Base-by-base conservation (phyloP, 106 monocot genomes). In the Posidonia australis region DNA sequence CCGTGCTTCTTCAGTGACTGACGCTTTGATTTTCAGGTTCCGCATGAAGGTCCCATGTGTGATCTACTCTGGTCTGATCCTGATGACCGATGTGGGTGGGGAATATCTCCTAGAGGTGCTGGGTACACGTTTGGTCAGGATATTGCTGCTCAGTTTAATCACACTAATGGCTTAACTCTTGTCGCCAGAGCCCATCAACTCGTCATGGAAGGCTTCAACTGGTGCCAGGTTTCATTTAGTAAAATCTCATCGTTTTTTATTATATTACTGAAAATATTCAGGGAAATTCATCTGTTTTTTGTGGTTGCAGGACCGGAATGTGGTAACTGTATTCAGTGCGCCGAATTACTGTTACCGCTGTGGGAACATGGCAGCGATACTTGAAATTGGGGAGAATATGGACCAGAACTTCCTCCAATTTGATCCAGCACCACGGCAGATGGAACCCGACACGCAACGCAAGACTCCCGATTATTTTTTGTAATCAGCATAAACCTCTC, bases 41-140 rank as follows among this genome's bases (percentile, higher is more conserved):
- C 90, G 16, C 86, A 90, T 57, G 90, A 90, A 81, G 90, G 90
- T 5, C 90, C 90, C 18, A 90, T 90, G 86, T 90, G 90, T 30
- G 90, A 90, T 69, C 80, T 90, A 43, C 59, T 90, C 17, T 90
- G 90, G 90, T 90, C 90, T 68, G 90, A 90, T 51, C 90, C 90
- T 10, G 90, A 90, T 77, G 90, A 90, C 62, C 74, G 90, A 13
- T 90, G 90, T 60, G 90, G 90, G 6, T 90, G 90, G 90, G 90
- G 90, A 7, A 90, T 90, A 65, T 90, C 90, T 19, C 90, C 90
- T 21, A 76, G 90, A 54, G 90, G 90, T 46, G 86, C 86, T 19
- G 90, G 90, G 0, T 86, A 86, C 70, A 86, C 85, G 42, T 86
- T 86, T 76, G 85, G 85, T 17, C 85, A 81, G 73, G 85, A 86